phyloP scores from a whole-genome alignment of 208 protist genomes.

The Entamoeba nuttalli region DNA sequence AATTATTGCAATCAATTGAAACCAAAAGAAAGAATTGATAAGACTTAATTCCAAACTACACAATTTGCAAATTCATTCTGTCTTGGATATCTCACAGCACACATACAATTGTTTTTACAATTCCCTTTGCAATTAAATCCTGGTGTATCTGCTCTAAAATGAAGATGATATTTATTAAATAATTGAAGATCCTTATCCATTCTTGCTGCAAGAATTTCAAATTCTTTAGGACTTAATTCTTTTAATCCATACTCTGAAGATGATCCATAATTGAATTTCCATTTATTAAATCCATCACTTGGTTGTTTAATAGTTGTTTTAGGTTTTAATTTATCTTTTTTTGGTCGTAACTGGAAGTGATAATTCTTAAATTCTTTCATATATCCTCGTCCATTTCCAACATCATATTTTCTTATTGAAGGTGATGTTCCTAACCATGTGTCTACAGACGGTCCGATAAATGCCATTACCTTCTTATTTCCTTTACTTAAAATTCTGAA shows the following conservation, averaged over 20 bases:
- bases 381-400: background rate
- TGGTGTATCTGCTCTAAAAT: background rate
- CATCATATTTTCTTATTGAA: background rate
- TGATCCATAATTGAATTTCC: background rate
- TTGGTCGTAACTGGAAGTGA: background rate
- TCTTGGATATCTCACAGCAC: background rate
- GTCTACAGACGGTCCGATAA: background rate
- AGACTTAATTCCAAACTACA: background rate
- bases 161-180: background rate
- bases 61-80: background rate
- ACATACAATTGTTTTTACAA: background rate
- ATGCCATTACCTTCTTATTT: background rate
- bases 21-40: too few species aligned
- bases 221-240: background rate
- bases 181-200: background rate
- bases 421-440: background rate
- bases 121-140: background rate
- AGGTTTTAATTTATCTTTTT: background rate
- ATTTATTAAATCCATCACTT: background rate
- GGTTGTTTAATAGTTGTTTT: background rate
- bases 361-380: background rate
- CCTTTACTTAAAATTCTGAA: background rate
- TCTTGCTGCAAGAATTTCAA: background rate
- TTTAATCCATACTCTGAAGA: background rate
- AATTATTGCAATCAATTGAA: too few species aligned